phyloP scores from a whole-genome alignment of 306 rosid genomes.

The Mimosa bimucronata region DNA sequence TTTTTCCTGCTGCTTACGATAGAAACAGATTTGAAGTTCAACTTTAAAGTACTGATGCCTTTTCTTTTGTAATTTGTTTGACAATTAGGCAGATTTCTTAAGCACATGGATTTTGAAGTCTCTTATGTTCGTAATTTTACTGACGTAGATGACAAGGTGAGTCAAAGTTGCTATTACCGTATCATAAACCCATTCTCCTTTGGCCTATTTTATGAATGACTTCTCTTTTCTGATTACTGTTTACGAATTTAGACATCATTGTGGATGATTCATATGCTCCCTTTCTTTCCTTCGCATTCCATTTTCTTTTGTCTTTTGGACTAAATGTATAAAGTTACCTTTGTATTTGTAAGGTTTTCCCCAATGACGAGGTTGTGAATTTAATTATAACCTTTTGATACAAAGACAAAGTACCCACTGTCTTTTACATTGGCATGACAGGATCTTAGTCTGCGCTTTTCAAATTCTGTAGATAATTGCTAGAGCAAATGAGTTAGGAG shows the following conservation, averaged over 20 bases:
- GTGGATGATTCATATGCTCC: background rate
- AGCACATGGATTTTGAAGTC: slow-evolving; percentile 86
- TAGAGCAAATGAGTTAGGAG: slow-evolving; percentile 85
- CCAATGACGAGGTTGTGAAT: background rate
- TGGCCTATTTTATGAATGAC: background rate
- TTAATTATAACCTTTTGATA: slow-evolving; percentile 32
- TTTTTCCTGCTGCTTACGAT: background rate
- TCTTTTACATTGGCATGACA: slow-evolving; percentile 74
- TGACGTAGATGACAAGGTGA: slow-evolving; percentile 96
- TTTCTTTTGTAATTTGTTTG: slow-evolving; percentile 38
- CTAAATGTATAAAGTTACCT: background rate
- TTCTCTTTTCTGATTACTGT: background rate
- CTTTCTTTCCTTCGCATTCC: background rate
- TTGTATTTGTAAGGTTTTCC: background rate
- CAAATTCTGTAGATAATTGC: slow-evolving; percentile 95
- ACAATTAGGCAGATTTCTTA: slow-evolving; percentile 84
- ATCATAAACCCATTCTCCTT: background rate
- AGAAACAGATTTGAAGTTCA: background rate
- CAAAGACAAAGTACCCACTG: slow-evolving; percentile 56
- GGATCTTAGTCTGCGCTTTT: slow-evolving; percentile 97
- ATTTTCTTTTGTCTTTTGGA: background rate
- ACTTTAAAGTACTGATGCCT: slow-evolving; percentile 33
- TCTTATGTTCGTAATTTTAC: slow-evolving; percentile 92
- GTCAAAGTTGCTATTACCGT: slow-evolving; percentile 36
- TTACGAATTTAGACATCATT: slow-evolving; percentile 1